Evolutionary conservation across 768 basidiomycete genomes (phyloP), one percentile per base, ranked within the genome.

Genomic region (Leccinum subgranulosum): DNA sequence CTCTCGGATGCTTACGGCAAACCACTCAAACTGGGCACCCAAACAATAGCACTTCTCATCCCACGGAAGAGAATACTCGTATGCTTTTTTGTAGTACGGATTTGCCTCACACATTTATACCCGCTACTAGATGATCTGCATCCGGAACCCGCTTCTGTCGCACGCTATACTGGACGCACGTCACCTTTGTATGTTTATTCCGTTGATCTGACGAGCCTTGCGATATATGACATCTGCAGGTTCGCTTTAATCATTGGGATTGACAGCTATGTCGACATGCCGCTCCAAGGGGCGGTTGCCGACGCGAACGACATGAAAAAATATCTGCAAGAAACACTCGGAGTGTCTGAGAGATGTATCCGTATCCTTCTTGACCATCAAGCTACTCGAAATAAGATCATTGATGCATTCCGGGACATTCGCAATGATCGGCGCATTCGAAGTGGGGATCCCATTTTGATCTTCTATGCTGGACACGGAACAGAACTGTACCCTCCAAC

Each of bases 381-480:
- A 4, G 80, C 80, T 3, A 74, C 77, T 1, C 67, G 79, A 6
- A 21, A 50, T 5, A 65, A 50, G 7, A 80, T 80, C 29, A 62
- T 78, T 48, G 28, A 54, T 2, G 71, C 61, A 3, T 57, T 67
- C 27, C 3, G n/a, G 23, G 17, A 48, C 3, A 68, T 81, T 55
- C 39, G 31, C 5, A 39, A 53, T 6, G 61, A 78, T 6, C 49
- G 53, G 6, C 64, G 67, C 19, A 68, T 72, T 29, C 49, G 54
- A 0, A 52, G 69, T n/a, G 65, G 70, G 6, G 70, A 73, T 41
- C 69, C 74, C 6, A 75, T 79, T 31, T 50, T 79, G 36, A 74
- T 80, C 36, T 81, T 74, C 58, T 81, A 70, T 52, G 74, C 79
- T 17, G 80, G 79, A 14, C 80, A 81, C 50, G 80, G 80, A 19